These are phyloP conservation scores for Tagetes patula DNA, from an alignment of 129 eudicot genomes.

Conservation along the genomic window DNA sequence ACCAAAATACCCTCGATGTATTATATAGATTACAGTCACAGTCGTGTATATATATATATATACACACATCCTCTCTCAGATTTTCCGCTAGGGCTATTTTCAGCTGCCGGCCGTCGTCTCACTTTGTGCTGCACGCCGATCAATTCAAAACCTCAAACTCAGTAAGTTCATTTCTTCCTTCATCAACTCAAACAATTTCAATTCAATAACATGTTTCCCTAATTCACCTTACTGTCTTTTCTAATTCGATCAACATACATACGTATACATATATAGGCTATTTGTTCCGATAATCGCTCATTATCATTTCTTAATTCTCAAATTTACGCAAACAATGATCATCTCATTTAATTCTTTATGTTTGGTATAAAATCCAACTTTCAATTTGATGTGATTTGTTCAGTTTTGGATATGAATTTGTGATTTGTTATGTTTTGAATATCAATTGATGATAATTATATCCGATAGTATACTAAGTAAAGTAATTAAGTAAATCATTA, in stretches of 20 bases:
- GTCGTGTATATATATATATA: neutral
- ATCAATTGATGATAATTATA: neutral
- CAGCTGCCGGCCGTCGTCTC: conserved; percentile 28
- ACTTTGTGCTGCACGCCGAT: neutral
- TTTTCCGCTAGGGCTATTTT: conserved; percentile 27
- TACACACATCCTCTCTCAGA: conserved; percentile 27
- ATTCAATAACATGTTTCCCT: neutral
- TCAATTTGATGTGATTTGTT: neutral
- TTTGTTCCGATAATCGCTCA: neutral
- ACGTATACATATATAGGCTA: neutral
- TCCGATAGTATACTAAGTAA: neutral
- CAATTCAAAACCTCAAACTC: neutral
- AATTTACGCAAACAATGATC: neutral
- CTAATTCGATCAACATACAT: conserved; percentile 11
- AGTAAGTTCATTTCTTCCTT: conserved; percentile 10
- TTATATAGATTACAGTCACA: neutral
- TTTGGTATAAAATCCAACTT: neutral
- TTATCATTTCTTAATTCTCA: neutral
- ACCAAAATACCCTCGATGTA: neutral
- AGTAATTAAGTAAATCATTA: neutral
- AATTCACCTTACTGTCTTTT: conserved; percentile 8
- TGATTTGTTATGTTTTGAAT: neutral
- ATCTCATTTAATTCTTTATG: neutral
- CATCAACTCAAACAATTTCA: conserved; percentile 7
- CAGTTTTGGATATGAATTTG: neutral